These are phyloP conservation scores for Tricholoma terreum DNA, from an alignment of 768 basidiomycete genomes.

Conservation along the genomic window DNA sequence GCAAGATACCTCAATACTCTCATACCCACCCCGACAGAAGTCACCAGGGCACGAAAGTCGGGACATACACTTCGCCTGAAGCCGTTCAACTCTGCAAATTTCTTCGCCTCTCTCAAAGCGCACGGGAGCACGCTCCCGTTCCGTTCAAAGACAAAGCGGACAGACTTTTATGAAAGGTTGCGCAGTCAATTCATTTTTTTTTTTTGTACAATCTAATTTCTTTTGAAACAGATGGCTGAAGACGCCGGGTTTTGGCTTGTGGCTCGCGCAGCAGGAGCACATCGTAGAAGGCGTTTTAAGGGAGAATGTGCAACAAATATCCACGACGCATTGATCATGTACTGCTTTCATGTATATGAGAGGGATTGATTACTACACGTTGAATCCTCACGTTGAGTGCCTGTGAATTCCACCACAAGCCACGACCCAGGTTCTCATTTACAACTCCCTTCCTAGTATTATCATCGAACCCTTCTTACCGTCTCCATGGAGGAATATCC, in stretches of 20 bases:
- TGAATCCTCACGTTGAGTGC: neutral
- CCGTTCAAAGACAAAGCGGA: constrained; percentile 58
- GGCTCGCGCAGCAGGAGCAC: constrained; percentile 75
- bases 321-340: constrained; percentile 3
- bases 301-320: constrained; percentile 14
- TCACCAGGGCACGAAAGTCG: constrained; percentile 32
- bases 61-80: constrained; percentile 47
- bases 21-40: constrained; percentile 68
- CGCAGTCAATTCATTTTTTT: constrained; percentile 8
- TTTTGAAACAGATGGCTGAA: constrained; percentile 51
- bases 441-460: neutral
- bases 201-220: neutral
- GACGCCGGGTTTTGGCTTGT: constrained; percentile 74
- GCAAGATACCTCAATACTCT: constrained; percentile 89
- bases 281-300: constrained; percentile 59
- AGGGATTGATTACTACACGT: constrained; percentile 1
- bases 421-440: neutral
- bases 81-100: constrained; percentile 65
- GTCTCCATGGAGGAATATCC: neutral
- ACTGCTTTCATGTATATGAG: neutral
- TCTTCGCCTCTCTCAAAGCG: constrained; percentile 69
- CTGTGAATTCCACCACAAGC: neutral
- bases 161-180: constrained; percentile 67
- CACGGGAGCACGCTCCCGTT: constrained; percentile 75
- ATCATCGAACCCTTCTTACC: neutral